A percentile compares a stretch with the other conserved stretches of the same genome.
These are phyloP conservation scores for Claviceps spartinae DNA, from an alignment of 2,329 filamentous ascomycete species.

Conservation along the genomic window DNA sequence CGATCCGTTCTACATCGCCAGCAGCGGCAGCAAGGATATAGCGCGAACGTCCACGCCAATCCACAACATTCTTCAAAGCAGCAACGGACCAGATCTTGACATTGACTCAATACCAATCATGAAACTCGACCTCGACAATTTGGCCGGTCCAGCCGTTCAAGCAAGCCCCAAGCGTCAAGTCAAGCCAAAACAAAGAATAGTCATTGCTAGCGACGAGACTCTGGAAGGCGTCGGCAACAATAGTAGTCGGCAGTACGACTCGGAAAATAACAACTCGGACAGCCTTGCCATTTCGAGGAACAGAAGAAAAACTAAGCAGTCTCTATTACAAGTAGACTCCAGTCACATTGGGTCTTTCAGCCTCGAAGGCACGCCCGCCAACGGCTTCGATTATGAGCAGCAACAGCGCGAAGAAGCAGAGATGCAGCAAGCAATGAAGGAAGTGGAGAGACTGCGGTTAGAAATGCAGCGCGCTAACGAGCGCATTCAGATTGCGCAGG, in stretches of 20 bases:
- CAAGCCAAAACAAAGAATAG: constrained; percentile 44
- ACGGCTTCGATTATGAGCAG: constrained; percentile 44
- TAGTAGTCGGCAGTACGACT: constrained; percentile 32
- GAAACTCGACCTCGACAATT: constrained; percentile 64
- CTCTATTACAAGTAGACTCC: constrained; percentile 73
- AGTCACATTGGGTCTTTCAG: constrained; percentile 63
- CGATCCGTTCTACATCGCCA: constrained; percentile 85
- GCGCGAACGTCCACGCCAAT: constrained; percentile 61
- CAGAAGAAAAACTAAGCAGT: constrained; percentile 42
- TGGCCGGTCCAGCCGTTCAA: constrained; percentile 18
- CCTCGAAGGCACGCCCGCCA: constrained; percentile 35
- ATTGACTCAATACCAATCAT: constrained; percentile 95
- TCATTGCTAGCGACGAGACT: constrained; percentile 62
- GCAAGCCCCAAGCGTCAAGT: constrained; percentile 20
- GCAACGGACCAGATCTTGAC: constrained; percentile 68
- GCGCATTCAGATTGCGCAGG: constrained; percentile 55
- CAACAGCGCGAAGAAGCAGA: constrained; percentile 69
- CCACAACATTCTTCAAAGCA: constrained; percentile 58
- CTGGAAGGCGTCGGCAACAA: constrained; percentile 36
- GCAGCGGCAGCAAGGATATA: constrained; percentile 21
- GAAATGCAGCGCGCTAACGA: constrained; percentile 82
- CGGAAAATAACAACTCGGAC: constrained; percentile 35
- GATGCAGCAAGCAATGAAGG: constrained; percentile 76
- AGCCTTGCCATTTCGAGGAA: constrained; percentile 31
- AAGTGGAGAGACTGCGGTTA: constrained; percentile 72